Evolutionary conservation across 164 flowering plant species (phyloP).

Genomic region (Brasenia schreberi): DNA sequence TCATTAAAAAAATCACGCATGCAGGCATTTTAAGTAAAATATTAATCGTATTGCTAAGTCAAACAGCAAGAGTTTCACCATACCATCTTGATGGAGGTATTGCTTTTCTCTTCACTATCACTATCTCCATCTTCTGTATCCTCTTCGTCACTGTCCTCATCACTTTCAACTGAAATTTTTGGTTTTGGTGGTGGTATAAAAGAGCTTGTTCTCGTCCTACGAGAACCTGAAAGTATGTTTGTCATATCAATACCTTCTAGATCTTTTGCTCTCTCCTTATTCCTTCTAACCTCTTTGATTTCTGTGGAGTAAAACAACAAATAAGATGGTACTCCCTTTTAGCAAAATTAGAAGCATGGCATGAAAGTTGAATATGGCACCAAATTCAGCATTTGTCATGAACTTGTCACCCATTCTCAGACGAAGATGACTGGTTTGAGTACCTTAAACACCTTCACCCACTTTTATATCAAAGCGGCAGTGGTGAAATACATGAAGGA

Average conservation of each 20-base stretch:
- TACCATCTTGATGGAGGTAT: not conserved
- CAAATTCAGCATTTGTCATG: not conserved
- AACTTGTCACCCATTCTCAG: not conserved
- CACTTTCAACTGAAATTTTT: not conserved
- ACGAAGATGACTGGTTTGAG: no score
- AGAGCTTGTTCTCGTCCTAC: not conserved
- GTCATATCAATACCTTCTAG: not conserved
- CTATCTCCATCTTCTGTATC: not conserved
- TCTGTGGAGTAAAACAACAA: slow-evolving; percentile 4
- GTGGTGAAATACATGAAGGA: no score
- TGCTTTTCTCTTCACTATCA: not conserved
- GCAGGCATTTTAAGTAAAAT: no score
- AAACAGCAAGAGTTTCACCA: slow-evolving; percentile 21
- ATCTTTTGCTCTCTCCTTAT: not conserved
- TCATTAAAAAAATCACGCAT: no score
- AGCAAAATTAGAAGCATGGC: not conserved
- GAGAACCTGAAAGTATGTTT: not conserved
- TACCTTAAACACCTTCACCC: no score
- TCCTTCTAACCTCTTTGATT: not conserved
- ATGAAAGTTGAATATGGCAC: no score
- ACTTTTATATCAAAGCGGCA: no score
- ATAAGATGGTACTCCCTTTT: slow-evolving; percentile 2
- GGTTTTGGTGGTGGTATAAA: not conserved
- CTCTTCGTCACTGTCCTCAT: not conserved
- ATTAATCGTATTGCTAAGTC: no score